Evolutionary conservation across 257 asterid species (phyloP).

Genomic region (Solanum tarijense): DNA sequence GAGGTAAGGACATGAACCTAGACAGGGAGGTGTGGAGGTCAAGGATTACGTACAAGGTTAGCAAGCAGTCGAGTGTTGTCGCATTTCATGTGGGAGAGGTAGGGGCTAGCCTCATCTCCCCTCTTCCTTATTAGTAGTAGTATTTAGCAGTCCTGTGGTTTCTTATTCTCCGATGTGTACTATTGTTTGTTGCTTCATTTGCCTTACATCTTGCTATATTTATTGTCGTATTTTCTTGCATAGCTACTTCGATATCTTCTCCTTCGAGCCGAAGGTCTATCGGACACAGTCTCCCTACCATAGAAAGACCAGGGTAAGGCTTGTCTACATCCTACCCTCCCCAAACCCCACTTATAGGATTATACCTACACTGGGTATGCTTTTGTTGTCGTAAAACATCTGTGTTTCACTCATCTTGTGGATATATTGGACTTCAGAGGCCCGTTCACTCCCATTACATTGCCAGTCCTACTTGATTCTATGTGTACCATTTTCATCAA

Average conservation of each 20-base stretch:
- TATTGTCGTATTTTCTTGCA: not conserved
- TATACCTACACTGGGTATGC: not conserved
- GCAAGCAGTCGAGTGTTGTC: not conserved
- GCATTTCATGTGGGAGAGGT: not conserved
- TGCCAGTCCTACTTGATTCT: not conserved
- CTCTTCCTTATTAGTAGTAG: not conserved
- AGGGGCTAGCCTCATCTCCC: not conserved
- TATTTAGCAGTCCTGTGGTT: not conserved
- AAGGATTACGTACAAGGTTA: not conserved
- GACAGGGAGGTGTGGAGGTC: not conserved
- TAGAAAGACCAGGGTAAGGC: not conserved
- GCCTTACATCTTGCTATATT: not conserved
- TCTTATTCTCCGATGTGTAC: not conserved
- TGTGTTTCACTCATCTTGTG: not conserved
- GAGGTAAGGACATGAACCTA: not conserved
- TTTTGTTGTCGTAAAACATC: not conserved
- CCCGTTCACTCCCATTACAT: not conserved
- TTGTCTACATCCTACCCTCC: not conserved
- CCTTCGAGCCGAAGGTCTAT: not conserved
- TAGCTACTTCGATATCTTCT: not conserved
- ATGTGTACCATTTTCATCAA: not conserved
- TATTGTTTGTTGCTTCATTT: not conserved
- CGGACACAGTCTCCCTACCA: not conserved
- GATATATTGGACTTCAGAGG: not conserved
- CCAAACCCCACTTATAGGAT: not conserved